Base-by-base conservation (phyloP, 2,329 filamentous ascomycete genomes). In the Trichoderma simmonsii region DNA sequence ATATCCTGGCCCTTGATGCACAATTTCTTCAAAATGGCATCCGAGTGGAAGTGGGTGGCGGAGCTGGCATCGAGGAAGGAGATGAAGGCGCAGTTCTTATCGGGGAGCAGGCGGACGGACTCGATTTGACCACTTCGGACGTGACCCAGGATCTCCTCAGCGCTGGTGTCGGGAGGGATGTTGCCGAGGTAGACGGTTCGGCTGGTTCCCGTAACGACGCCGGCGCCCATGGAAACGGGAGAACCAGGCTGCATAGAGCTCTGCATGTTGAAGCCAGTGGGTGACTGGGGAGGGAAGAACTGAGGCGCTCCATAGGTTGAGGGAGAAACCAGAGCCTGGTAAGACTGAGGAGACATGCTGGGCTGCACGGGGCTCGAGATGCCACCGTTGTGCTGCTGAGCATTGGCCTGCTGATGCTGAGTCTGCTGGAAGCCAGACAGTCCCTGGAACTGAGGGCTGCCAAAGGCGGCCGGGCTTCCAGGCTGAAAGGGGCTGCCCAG, bases 31-130 rank as follows among this genome's bases (percentile, higher is more conserved):
- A 99, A 89, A 84, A 99, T 99, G 77, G 96, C 96, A 87, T 99
- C 96, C 24, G 96, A 99, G 86, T 99, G 96, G 85, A 99, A 99
- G 82, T 99, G 96, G 26, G 95, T 98, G 71, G 96, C 96, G 34
- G 96, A 98, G 85, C 95, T 97, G 78, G 95, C 94, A 80, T 99
- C 96, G 75, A 99, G 87, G 86, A 99, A 99, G 8, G 96, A 99
- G 81, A 99, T 98, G 87, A 99, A 99, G 72, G 96, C 96, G 80
- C 96, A 99, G 87, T 98, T 99, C 93, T 98, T 99, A 84, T 99
- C 96, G 28, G 95, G 94, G 70, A 99, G 87, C 75, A 99, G 88
- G 77, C 96, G 92, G 68, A 99, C 96, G n/a, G 96, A 98, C 85
- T 99, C 96, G 78, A 99, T 98, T 81, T 98, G 96, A 28, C 96